Evolutionary conservation across 1,284 basidiomycete genomes (phyloP), one percentile per base, ranked within the genome.

Genomic region (Malassezia restricta): DNA sequence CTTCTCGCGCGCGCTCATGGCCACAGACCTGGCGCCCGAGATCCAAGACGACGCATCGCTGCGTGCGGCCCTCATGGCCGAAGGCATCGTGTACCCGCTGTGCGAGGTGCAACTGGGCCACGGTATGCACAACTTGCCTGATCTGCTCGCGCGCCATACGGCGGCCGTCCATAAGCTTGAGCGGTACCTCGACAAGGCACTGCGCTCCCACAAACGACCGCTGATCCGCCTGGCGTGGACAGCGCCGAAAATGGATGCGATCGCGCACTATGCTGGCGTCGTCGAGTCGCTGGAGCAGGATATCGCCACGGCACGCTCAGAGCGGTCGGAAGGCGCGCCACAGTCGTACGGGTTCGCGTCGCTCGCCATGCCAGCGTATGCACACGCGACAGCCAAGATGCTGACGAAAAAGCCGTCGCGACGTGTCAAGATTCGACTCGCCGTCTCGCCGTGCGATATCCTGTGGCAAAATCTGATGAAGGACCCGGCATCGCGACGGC

Each of bases 121-220:
- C 39, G 78, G 78, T 50, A 85, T 87, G 20, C 85, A 85, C 27
- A 75, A 79, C 30, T 78, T 89, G 2, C 84, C 86, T 0, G 80
- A 84, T 52, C 76, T 87, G 46, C 83, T 88, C 61, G 82, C 89
- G 45, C 83, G 82, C 59, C 88, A 94, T 76, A 90, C 91, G 74
- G 76, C 84, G 45, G 83, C 85, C 11, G 88, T 95, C 12, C 78
- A 82, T 43, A 82, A 88, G 56, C 80, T 94, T 38, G 90, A 95
- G 70, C 76, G 79, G 40, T 78, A 86, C 29, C 78, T 94, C 12
- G 91, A 91, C 71, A 47, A 39, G 38, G 27, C 44, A 6, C 30
- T 47, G 15, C 30, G 44, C 8, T 38, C 20, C 4, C 12, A 11
- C 24, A 5, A 33, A n/a, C 47, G 14, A 5, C 74, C 84, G 62